phyloP scores from a whole-genome alignment of 306 rosid genomes.

The Cicer arietinum region DNA sequence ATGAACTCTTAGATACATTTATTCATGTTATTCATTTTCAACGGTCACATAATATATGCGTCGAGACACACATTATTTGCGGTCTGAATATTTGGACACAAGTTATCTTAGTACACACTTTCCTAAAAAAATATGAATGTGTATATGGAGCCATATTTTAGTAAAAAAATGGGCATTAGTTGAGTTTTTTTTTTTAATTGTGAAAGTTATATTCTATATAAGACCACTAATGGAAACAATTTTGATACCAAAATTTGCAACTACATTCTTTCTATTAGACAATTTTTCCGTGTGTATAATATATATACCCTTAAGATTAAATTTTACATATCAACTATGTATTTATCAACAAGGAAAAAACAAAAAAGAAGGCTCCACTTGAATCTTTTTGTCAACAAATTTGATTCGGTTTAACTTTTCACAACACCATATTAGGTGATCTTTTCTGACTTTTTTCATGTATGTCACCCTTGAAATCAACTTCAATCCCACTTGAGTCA shows the following conservation, averaged over 20 bases:
- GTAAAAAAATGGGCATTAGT: no score
- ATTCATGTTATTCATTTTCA: no score
- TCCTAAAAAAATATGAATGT: no score
- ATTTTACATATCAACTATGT: not conserved
- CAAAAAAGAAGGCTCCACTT: conserved; percentile 67
- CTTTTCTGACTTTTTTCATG: conserved; percentile 66
- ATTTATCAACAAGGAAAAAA: conserved; percentile 74
- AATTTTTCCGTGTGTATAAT: not conserved
- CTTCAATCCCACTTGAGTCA: conserved; percentile 78
- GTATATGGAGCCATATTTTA: no score
- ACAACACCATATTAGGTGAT: conserved; percentile 73
- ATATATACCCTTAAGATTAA: not conserved
- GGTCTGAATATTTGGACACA: no score
- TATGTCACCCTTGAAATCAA: conserved; percentile 71
- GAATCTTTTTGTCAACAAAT: conserved; percentile 56
- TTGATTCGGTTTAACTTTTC: conserved; percentile 61
- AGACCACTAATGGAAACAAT: not conserved
- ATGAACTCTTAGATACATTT: no score
- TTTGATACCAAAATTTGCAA: not conserved
- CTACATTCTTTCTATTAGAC: not conserved
- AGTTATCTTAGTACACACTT: no score
- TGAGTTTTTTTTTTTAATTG: no score
- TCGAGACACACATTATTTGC: no score
- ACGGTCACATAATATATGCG: no score
- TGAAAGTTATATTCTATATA: no score